Conservation (phyloP, 345 rosid species). For the Zanthoxylum bungeanum region DNA sequence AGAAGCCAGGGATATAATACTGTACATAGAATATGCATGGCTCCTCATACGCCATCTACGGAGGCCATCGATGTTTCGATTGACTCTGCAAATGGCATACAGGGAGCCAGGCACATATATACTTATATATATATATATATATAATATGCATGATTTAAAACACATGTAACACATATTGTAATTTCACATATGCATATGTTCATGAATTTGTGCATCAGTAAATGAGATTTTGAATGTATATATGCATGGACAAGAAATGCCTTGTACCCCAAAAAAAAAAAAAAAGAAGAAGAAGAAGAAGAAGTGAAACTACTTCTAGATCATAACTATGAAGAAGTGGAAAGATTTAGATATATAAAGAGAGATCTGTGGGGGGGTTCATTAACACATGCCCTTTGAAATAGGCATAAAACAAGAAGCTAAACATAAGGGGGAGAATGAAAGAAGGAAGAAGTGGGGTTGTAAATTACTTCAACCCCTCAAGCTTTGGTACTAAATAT, state of each 20-base stretch:
- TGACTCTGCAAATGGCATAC: slow-evolving; percentile 90
- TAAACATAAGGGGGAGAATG: slow-evolving; percentile 28
- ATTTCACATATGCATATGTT: neutral
- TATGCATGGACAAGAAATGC: neutral
- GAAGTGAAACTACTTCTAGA: slow-evolving; percentile 7
- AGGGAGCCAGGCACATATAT: slow-evolving; percentile 97
- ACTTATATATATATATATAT: too few species aligned
- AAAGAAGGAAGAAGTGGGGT: slow-evolving; percentile 55
- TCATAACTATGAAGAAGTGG: neutral
- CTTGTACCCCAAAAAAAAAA: too few species aligned
- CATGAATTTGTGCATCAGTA: neutral
- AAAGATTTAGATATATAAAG: too few species aligned
- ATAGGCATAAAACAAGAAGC: slow-evolving; percentile 46
- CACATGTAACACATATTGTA: neutral
- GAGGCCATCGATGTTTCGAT: slow-evolving; percentile 65
- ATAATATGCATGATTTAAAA: slow-evolving; percentile 8
- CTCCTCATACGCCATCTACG: slow-evolving; percentile 99
- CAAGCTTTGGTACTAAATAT: slow-evolving; percentile 48
- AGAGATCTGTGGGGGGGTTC: too few species aligned
- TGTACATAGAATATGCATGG: slow-evolving; percentile 69
- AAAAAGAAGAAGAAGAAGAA: too few species aligned
- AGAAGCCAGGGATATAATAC: slow-evolving; percentile 13
- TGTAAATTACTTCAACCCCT: neutral
- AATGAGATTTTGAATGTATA: neutral
- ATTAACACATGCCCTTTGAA: slow-evolving; percentile 24